Percentiles rank a stretch among this genome's conserved stretches.
phyloP scores from a whole-genome alignment of 345 rosid species.

The Lumnitzera racemosa region DNA sequence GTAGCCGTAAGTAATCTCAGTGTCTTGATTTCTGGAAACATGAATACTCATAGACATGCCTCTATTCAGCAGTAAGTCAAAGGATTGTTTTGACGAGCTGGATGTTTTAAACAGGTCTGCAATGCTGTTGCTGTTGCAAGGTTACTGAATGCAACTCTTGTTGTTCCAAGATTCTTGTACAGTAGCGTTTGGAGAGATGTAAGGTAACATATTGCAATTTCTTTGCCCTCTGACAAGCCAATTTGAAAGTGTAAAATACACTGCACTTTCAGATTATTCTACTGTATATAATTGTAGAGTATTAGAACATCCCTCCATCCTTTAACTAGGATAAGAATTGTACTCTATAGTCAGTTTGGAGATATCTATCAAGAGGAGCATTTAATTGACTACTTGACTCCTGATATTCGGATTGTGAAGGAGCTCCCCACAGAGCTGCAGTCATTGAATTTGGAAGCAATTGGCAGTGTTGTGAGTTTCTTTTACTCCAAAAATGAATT shows the following conservation, averaged over 20 bases:
- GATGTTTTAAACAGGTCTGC: conserved; percentile 55
- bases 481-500: background rate
- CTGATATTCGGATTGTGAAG: conserved; percentile 78
- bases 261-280: background rate
- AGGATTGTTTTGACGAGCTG: background rate
- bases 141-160: conserved; percentile 80
- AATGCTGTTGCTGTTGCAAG: conserved; percentile 85
- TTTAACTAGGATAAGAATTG: too few species aligned
- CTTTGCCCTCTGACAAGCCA: conserved; percentile 10
- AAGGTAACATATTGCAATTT: conserved; percentile 44
- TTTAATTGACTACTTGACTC: conserved; percentile 68
- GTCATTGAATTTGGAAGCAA: conserved; percentile 81
- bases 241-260: background rate
- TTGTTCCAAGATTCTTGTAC: conserved; percentile 84
- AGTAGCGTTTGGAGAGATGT: conserved; percentile 92
- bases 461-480: conserved; percentile 80
- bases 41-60: background rate
- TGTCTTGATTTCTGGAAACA: background rate
- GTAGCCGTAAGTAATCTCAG: conserved; percentile 72
- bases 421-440: conserved; percentile 72
- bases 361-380: conserved; percentile 91
- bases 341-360: conserved; percentile 61
- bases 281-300: background rate
- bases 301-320: too few species aligned
- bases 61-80: background rate